Base-by-base conservation (phyloP, 1,284 basidiomycete species). In the Irpex sp. region DNA sequence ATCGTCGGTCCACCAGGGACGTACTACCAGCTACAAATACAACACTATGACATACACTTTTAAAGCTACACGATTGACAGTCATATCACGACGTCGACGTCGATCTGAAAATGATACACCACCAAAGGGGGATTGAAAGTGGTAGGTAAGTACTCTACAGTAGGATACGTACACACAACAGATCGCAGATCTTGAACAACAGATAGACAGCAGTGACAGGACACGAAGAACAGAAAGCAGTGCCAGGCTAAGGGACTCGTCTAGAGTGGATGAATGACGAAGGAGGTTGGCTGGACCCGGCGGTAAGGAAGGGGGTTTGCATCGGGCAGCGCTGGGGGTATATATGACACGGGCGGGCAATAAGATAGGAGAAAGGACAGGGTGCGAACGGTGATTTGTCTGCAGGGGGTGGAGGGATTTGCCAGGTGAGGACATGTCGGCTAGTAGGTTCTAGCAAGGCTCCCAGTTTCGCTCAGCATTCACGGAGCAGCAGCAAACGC, bases 401-500 rank as follows among this genome's bases (percentile, higher is more conserved):
- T 3, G 21, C 21, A 44, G 38, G 38, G 15, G 15, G n/a, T n/a
- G 4, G 15, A 4, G 38, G 38, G 38, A 44, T 44, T 44, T 15
- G 38, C 2, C 38, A 1, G 38, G 38, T 15, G 15, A 4, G 9
- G 15, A 2, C 15, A 15, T 2, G 8, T 44, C 15, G 38, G 38
- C 38, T 44, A 13, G 13, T 40, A 40, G 38, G 13, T 5, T 6
- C 6, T 13, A 5, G 38, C 6, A 13, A 26, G 21, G 21, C 3
- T 26, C 21, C 21, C 21, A 26, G 3, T 26, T 40, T 6, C 13
- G 38, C 38, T 26, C 21, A 26, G 21, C 21, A 4, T 26, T 26
- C 26, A 44, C 40, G 0, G 40, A 17, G 58, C 37, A 4, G 11
- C 72, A 7, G 79, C 79, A 57, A 78, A 79, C 49, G 80, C 79